A percentile compares a stretch with the other conserved stretches of the same genome.
These are phyloP conservation scores for Diutina neorugosa DNA, from an alignment of 1,139 yeast species.

Conservation along the genomic window DNA sequence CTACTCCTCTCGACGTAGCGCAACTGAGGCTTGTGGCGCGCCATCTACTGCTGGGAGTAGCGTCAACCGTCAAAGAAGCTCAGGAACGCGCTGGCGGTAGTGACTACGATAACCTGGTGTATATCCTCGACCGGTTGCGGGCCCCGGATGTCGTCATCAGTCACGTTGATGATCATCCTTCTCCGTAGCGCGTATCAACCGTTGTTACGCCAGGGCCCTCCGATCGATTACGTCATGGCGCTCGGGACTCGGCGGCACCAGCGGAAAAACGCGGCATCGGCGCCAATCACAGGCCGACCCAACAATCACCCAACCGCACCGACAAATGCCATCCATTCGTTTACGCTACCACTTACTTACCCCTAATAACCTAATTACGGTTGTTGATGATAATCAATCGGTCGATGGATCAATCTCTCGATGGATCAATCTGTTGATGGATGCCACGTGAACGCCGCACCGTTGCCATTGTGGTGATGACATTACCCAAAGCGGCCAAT, in stretches of 20 bases:
- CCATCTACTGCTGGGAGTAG: conserved; percentile 64
- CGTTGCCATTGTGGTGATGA: background rate
- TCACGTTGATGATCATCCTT: background rate
- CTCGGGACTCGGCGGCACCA: no score
- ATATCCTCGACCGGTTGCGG: conserved; percentile 26
- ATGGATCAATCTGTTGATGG: no score
- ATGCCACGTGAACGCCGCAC: background rate
- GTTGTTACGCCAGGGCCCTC: no score
- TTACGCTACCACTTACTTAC: background rate
- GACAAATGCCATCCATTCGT: no score
- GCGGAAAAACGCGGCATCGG: background rate
- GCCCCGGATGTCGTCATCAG: background rate
- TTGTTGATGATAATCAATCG: no score
- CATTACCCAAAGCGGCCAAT: background rate
- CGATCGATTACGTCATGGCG: background rate
- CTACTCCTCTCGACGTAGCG: conserved; percentile 33
- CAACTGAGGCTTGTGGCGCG: conserved; percentile 53
- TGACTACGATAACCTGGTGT: conserved; percentile 57
- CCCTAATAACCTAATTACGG: no score
- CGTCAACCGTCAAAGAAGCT: conserved; percentile 44
- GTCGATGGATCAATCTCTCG: no score
- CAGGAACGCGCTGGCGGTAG: conserved; percentile 49
- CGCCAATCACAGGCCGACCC: background rate
- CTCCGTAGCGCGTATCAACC: background rate
- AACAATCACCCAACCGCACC: no score